phyloP scores from a whole-genome alignment of 352 stramenopile genomes.

The Peronospora farinosa region DNA sequence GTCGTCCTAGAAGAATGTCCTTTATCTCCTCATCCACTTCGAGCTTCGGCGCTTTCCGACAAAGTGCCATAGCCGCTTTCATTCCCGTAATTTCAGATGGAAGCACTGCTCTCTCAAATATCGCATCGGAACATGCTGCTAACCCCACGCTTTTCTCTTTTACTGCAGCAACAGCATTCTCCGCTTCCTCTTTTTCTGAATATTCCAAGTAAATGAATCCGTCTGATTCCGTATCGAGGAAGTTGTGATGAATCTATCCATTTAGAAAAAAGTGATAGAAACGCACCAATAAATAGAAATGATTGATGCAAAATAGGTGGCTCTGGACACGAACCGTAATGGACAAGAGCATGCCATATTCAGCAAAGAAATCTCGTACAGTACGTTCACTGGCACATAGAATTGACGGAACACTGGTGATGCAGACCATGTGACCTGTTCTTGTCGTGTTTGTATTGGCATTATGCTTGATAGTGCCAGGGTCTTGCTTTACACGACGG shows the following conservation, averaged over 20 bases:
- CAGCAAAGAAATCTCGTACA: constrained; percentile 41
- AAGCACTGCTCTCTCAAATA: constrained; percentile 9
- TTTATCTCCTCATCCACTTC: constrained; percentile 33
- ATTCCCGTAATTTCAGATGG: constrained; percentile 30
- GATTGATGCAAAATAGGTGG: background rate
- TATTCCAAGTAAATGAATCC: constrained; percentile 71
- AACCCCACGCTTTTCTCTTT: constrained; percentile 18
- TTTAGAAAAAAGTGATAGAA: background rate
- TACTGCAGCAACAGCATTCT: constrained; percentile 35
- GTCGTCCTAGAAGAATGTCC: constrained; percentile 50
- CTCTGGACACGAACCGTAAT: constrained; percentile 32
- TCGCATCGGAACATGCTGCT: constrained; percentile 10
- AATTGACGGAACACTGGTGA: constrained; percentile 46
- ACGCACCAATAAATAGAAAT: background rate
- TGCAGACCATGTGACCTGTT: constrained; percentile 36
- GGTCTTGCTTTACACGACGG: constrained; percentile 17
- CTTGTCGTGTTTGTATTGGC: constrained; percentile 2
- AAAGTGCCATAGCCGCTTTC: constrained; percentile 38
- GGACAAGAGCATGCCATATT: constrained; percentile 42
- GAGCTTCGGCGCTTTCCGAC: constrained; percentile 25
- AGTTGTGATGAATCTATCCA: constrained; percentile 60
- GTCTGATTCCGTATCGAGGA: constrained; percentile 44
- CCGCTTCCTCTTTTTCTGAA: constrained; percentile 29
- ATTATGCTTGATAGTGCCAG: constrained; percentile 1
- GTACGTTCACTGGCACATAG: constrained; percentile 51